Base-by-base conservation (phyloP, 106 monocot genomes). In the Iris macrosiphon region DNA sequence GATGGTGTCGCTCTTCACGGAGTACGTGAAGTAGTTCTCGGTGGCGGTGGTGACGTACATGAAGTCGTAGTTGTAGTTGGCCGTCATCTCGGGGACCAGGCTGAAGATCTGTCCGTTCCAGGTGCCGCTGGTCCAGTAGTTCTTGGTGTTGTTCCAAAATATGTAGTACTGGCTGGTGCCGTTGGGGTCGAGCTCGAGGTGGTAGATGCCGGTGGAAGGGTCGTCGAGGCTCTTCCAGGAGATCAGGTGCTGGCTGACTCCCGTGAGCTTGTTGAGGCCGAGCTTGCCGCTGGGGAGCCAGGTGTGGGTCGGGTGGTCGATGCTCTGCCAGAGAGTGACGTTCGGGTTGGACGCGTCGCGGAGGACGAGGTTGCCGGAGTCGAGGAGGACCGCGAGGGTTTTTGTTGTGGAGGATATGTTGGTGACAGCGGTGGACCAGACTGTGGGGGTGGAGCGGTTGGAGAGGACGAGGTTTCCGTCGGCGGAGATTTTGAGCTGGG, bases 311-410 rank as follows among this genome's bases (percentile, higher is more conserved):
- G 29, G 54, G 33, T 54, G 54, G 1, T 54, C 54, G 30, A 31
- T 31, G 54, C 54, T 54, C 33, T 54, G 54, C 54, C 54, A 54
- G 10, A 54, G 12, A 3, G n/a, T 34, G 13, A 3, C 32, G 29
- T 14, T 32, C 10, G 54, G n/a, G 19, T 29, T 34, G 6, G 12
- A 34, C 8, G n/a, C 33, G 8, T 54, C 58, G 24, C n/a, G 31
- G 11, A 59, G 58, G 4, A 59, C 58, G 6, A 59, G 26, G 41
- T 59, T 59, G 40, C 58, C 58, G 15, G 58, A 26, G 58, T 59
- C 39, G 3, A 59, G 41, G 7, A 59, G 41, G 25, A 59, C 58
- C 27, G 58, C 41, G 8, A 32, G 31, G 0, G 33, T 54, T 10
- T 0, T 25, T 2, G 7, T 59, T 3, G 58, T 23, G 23, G 58